Evolutionary conservation across 2,329 filamentous ascomycete species (phyloP).

Genomic region (Tolypocladium pustulatum): DNA sequence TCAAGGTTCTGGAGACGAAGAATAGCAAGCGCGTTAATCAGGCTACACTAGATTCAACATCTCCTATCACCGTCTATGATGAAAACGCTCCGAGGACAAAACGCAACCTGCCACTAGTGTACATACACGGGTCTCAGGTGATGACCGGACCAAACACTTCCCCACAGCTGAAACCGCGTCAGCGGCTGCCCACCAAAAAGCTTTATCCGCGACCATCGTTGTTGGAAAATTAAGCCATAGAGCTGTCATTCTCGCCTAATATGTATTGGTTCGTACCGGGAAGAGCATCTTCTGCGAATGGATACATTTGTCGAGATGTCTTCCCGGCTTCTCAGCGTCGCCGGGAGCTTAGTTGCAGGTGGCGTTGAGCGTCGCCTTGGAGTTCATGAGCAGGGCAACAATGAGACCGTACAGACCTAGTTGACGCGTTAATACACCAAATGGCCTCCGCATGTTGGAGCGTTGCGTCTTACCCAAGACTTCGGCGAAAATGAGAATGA

Average conservation of each 20-base stretch:
- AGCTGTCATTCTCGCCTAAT: constrained; percentile 12
- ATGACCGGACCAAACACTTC: neutral
- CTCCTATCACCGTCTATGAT: constrained; percentile 35
- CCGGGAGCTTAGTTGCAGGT: constrained; percentile 36
- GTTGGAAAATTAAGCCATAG: constrained; percentile 10
- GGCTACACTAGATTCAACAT: constrained; percentile 32
- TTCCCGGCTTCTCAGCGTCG: constrained; percentile 4
- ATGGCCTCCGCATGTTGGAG: neutral
- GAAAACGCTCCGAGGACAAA: constrained; percentile 28
- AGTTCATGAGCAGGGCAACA: constrained; percentile 99
- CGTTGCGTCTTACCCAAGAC: constrained; percentile 62
- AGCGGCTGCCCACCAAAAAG: neutral
- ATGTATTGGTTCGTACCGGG: constrained; percentile 10
- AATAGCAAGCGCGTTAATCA: constrained; percentile 22
- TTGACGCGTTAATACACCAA: neutral
- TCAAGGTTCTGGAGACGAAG: neutral
- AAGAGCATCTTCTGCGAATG: constrained; percentile 14
- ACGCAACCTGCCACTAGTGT: constrained; percentile 39
- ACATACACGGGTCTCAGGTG: constrained; percentile 28
- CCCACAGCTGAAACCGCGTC: neutral
- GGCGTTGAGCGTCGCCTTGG: constrained; percentile 62
- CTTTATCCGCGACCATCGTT: constrained; percentile 1
- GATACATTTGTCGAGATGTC: constrained; percentile 26
- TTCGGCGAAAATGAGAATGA: constrained; percentile 99
- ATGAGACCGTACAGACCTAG: constrained; percentile 97